Base-by-base conservation (phyloP, 2,329 filamentous ascomycete genomes). In the Sarocladiaceae sp. region DNA sequence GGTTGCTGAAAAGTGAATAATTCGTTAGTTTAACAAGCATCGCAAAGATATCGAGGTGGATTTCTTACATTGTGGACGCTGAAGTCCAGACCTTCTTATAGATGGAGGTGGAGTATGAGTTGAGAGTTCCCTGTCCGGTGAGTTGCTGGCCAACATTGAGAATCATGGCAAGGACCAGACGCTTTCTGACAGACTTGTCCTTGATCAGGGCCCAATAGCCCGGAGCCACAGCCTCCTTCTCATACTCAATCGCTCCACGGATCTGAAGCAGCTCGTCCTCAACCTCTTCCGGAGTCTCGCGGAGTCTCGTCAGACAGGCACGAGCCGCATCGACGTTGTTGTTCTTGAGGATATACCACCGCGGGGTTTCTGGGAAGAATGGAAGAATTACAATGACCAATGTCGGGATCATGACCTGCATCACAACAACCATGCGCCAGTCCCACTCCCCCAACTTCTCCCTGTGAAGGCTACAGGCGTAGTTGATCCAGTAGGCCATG, bases 91-190 rank as follows among this genome's bases (percentile, higher is more conserved):
- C 79, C 63, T 86, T 84, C 69, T 86, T 80, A 72, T 89, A 89
- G 61, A 89, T 86, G 59, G 81, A 79, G n/a, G 84, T 86, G 18
- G 80, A 85, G 74, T 89, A 89, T 3, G 79, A 78, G 75, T 88
- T 89, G 57, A 89, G 75, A 1, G 84, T 85, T 56, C 86, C 86
- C 66, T 89, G 86, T 18, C 86, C 86, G 4, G 84, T 86, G 36
- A 89, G 75, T 65, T 89, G 86, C 66, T 88, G 86, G 42, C 85
- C 85, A 42, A 84, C 76, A 63, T 89, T 89, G 66, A 89, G 69
- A 47, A 87, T 68, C 57, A 86, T 77, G 22, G 84, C 84, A 26
- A 89, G 76, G 40, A 75, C 69, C 57, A 89, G 76, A 51, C 86
- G 80, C 72, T 83, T 86, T 59, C 86, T 78, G 40, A 88, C 70